These are phyloP conservation scores for Candida incommunis DNA, from an alignment of 805 yeast genomes.

Conservation along the genomic window DNA sequence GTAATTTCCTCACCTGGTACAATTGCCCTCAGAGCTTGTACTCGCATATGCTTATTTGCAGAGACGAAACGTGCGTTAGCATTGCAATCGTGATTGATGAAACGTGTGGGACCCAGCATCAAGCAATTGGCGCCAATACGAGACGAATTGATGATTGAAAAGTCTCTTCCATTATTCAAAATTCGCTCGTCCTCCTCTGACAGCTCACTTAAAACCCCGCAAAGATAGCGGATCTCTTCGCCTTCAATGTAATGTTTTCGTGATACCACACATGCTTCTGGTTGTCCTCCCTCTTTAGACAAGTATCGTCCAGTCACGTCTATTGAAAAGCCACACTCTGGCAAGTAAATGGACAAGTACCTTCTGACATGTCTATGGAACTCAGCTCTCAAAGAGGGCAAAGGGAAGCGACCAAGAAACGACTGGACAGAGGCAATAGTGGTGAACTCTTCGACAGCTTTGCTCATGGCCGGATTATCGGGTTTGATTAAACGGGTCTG, in stretches of 20 bases:
- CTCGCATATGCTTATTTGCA: constrained; percentile 17
- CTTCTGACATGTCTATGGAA: constrained; percentile 25
- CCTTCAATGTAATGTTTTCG: constrained; percentile 18
- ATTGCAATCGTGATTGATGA: constrained; percentile 35
- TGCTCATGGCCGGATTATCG: constrained; percentile 2
- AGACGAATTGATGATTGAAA: constrained; percentile 28
- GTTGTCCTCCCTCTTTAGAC: constrained; percentile 12
- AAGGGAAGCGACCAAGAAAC: constrained; percentile 17
- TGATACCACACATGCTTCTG: constrained; percentile 29
- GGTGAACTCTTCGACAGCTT: constrained; percentile 18
- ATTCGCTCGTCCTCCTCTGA: constrained; percentile 21
- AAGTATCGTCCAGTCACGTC: constrained; percentile 29
- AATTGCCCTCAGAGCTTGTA: constrained; percentile 24
- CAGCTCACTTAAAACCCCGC: constrained; percentile 26
- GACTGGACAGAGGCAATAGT: constrained; percentile 13
- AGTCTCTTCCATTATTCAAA: constrained; percentile 23
- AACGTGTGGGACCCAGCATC: constrained; percentile 35
- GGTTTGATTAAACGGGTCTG: neutral
- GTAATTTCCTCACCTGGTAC: constrained; percentile 34
- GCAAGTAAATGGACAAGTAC: constrained; percentile 23
- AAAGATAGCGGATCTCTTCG: constrained; percentile 22
- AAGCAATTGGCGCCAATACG: constrained; percentile 23
- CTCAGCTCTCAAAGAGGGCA: constrained; percentile 13
- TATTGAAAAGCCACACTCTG: constrained; percentile 28
- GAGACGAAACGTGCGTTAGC: constrained; percentile 27